These are phyloP conservation scores for Agastache rugosa DNA, from an alignment of 257 asterid species.

Conservation along the genomic window DNA sequence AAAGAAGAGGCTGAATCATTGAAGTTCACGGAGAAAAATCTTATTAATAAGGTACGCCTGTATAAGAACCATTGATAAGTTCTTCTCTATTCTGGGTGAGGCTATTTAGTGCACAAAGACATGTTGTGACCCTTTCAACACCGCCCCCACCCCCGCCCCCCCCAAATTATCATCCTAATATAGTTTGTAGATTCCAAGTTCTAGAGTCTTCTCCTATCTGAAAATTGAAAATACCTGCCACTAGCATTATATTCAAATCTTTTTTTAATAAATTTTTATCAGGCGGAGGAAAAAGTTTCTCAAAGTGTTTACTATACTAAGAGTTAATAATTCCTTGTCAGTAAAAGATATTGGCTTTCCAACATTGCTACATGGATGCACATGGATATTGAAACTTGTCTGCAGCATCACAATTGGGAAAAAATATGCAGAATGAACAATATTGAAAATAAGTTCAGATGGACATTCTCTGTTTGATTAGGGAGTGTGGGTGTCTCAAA, in stretches of 20 bases:
- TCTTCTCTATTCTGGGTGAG: conserved; percentile 9
- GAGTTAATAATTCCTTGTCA: not conserved
- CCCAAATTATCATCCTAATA: too few relatives aligned
- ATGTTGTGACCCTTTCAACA: not conserved
- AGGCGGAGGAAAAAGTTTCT: too few relatives aligned
- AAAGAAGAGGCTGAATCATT: conserved; percentile 85
- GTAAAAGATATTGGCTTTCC: not conserved
- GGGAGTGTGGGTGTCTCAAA: not conserved
- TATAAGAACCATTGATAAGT: not conserved
- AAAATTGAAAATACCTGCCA: too few relatives aligned
- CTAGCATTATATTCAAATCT: too few relatives aligned
- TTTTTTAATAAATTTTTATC: too few relatives aligned
- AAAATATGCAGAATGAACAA: conserved; percentile 3
- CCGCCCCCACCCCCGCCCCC: too few relatives aligned
- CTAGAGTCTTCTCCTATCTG: too few relatives aligned
- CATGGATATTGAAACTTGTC: not conserved
- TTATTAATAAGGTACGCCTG: conserved; percentile 71
- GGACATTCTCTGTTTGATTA: conserved; percentile 11
- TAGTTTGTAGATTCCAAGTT: too few relatives aligned
- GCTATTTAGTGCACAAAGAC: not conserved
- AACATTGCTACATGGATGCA: conserved; percentile 6
- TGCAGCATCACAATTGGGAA: conserved; percentile 1
- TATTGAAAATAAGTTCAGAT: not conserved
- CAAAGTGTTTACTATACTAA: too few relatives aligned
- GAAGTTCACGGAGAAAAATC: conserved; percentile 76